These are phyloP conservation scores for Venturia oleaginea DNA, from an alignment of 2,329 filamentous ascomycete species.

Conservation along the genomic window DNA sequence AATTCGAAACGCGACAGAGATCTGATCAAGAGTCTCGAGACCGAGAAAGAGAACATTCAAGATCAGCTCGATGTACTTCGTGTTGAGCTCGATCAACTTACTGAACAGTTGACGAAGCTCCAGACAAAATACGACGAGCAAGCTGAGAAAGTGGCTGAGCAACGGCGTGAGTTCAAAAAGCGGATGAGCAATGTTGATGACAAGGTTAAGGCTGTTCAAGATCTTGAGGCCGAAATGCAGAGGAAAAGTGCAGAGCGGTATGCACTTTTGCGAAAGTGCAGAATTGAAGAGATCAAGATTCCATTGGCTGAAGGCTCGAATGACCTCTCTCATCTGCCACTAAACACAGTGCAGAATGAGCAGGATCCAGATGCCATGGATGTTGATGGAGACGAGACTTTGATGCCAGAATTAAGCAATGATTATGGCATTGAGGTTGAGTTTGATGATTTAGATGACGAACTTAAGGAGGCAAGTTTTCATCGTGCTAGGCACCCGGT, in stretches of 20 bases:
- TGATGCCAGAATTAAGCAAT: conserved; percentile 48
- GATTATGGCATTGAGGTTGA: conserved; percentile 89
- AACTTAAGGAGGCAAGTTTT: conserved; percentile 55
- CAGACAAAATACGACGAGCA: conserved; percentile 60
- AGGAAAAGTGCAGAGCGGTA: conserved; percentile 79
- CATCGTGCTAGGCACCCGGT: background rate
- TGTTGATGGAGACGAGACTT: conserved; percentile 52
- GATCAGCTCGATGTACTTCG: conserved; percentile 62
- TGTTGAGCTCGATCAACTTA: conserved; percentile 67
- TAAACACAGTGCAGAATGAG: conserved; percentile 62
- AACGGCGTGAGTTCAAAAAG: conserved; percentile 72
- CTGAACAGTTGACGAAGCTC: conserved; percentile 60
- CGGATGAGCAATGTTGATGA: conserved; percentile 75
- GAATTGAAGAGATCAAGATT: conserved; percentile 84
- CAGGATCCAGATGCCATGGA: conserved; percentile 86
- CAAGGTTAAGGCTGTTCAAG: conserved; percentile 63
- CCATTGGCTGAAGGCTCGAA: conserved; percentile 65
- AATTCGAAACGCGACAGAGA: conserved; percentile 57
- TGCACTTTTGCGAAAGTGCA: conserved; percentile 74
- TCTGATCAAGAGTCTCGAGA: conserved; percentile 60
- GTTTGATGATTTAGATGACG: conserved; percentile 72
- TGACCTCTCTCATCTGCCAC: conserved; percentile 70
- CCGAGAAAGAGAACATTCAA: conserved; percentile 66
- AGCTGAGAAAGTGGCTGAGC: conserved; percentile 66
- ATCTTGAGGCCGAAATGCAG: conserved; percentile 77